Base-by-base conservation (phyloP, 352 stramenopile species). In the Phytophthora sp. region DNA sequence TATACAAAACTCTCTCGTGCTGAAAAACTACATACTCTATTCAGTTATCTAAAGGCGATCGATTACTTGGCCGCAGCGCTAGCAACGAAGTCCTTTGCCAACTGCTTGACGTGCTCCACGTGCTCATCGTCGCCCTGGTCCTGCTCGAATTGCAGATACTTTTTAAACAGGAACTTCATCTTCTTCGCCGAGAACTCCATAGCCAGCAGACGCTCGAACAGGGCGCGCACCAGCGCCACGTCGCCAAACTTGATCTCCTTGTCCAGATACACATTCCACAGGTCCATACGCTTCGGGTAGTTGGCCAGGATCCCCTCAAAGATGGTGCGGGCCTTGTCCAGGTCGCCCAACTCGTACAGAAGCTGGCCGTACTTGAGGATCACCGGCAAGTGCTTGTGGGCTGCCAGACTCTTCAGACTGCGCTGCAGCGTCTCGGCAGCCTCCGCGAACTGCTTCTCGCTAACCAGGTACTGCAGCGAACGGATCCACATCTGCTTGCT, bases 101-200 rank as follows among this genome's bases (percentile, higher is more conserved):
- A 80, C 65, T 97, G 83, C 82, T 99, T 98, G 49, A 99, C 96
- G 62, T 89, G 80, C 57, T 97, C 88, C 59, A 96, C 86, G 49
- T 73, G 87, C 9, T 85, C 78, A 50, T 89, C 86, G 55, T 96
- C 85, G 36, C 96, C 96, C 71, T 98, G 86, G 11, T 91, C 83
- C 65, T 98, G 88, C 81, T 99, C 96, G 56, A 98, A 96, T 23
- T 85, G 72, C 62, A 98, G 85, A 79, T 89, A 98, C 73, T 99
- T 99, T 72, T 99, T 98, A 82, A 99, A 99, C 59, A 98, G 68
- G 63, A 95, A 98, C 79, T 99, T 99, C 95, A 99, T 99, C 87
- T 99, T 97, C 73, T 98, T 98, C 61, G 97, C 87, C 7, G 84
- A 97, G 44, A 98, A 98, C 29, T 98, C 96, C 81, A 98, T 95